phyloP scores from a whole-genome alignment of 257 asterid species.

The Capsicum baccatum region DNA sequence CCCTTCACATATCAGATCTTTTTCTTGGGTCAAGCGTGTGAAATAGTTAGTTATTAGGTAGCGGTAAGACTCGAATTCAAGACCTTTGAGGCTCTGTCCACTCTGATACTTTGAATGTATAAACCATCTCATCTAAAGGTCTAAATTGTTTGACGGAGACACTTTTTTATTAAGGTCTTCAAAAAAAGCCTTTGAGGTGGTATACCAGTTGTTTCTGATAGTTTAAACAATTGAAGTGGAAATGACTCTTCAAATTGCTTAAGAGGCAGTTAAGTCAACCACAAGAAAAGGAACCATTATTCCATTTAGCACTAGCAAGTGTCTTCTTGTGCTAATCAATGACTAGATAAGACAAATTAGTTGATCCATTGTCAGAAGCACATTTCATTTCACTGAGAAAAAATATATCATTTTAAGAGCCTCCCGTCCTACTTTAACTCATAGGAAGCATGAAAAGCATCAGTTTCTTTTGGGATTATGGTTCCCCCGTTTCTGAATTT shows the following conservation, averaged over 20 bases:
- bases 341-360: background rate
- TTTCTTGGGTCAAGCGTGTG: background rate
- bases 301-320: constrained; percentile 12
- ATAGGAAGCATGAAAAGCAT: constrained; percentile 3
- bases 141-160: background rate
- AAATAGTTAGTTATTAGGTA: background rate
- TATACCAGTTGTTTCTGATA: background rate
- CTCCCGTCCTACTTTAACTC: background rate
- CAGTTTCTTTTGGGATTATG: background rate
- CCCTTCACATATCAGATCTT: background rate
- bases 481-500: background rate
- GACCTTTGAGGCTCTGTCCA: background rate
- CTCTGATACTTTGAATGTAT: constrained; percentile 10
- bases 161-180: constrained; percentile 1
- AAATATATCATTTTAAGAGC: constrained; percentile 11
- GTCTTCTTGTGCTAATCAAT: background rate
- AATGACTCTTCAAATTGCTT: background rate
- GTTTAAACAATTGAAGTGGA: constrained; percentile 17
- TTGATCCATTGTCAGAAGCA: background rate
- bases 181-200: constrained; percentile 9
- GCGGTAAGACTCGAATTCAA: background rate
- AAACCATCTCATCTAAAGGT: constrained; percentile 1
- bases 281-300: constrained; percentile 24
- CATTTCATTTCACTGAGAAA: constrained; percentile 9
- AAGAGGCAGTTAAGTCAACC: background rate